A percentile compares a stretch with the other conserved stretches of the same genome.
Conservation (phyloP, 805 yeast species). For the Zygoascus tannicola region DNA sequence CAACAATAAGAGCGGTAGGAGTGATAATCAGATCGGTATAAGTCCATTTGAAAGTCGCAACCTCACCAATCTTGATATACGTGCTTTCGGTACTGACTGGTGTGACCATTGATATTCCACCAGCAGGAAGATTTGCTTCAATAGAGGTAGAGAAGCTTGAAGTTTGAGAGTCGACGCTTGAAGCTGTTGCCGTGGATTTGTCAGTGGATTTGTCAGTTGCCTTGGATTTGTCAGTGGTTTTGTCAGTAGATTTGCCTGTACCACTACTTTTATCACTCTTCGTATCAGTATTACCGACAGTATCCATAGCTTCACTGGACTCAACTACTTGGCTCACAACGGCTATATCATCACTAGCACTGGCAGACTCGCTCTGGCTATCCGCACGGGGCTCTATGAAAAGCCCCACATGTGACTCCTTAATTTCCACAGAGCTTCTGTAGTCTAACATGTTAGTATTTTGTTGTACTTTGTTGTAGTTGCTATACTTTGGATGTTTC, state of each 20-base stretch:
- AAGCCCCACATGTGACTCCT: too few species aligned
- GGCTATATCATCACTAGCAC: too few species aligned
- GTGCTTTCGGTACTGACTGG: conserved; percentile 29
- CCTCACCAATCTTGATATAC: conserved; percentile 30
- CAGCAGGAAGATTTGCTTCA: conserved; percentile 29
- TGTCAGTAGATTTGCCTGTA: background rate
- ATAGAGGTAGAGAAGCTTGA: conserved; percentile 22
- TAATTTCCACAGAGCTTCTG: too few species aligned
- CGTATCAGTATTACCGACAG: too few species aligned
- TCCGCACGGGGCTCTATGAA: too few species aligned
- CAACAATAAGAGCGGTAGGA: conserved; percentile 31
- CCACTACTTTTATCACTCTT: background rate
- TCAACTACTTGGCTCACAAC: too few species aligned
- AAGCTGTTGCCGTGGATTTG: background rate
- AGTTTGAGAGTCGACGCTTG: conserved; percentile 4
- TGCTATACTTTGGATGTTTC: too few species aligned
- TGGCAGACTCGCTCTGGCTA: too few species aligned
- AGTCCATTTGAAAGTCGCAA: conserved; percentile 34
- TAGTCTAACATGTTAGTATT: too few species aligned
- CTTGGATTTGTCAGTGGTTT: background rate
- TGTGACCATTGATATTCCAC: conserved; percentile 27
- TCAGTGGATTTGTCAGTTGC: background rate
- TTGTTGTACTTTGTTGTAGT: too few species aligned
- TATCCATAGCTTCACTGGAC: too few species aligned
- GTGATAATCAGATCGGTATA: conserved; percentile 29